A percentile compares a stretch with the other conserved stretches of the same genome.
Conservation (phyloP, 1,284 basidiomycete genomes). For the Moesziomyces globuligerus region DNA sequence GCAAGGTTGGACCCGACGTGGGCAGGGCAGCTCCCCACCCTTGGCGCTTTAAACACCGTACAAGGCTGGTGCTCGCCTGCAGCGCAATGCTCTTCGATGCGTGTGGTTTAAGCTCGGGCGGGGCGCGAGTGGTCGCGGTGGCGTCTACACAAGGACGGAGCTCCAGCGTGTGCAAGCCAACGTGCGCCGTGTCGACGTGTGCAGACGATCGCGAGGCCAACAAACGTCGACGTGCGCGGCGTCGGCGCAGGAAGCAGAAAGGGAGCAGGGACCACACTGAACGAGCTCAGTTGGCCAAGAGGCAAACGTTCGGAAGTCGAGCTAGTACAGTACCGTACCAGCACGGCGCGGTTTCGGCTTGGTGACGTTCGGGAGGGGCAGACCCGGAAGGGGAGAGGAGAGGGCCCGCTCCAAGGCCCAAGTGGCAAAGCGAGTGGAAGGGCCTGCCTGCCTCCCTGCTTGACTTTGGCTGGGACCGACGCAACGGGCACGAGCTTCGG, state of each 20-base stretch:
- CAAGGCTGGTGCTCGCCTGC: background rate
- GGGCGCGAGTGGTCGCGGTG: no score
- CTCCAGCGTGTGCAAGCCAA: no score
- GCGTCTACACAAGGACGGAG: no score
- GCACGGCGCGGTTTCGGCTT: background rate
- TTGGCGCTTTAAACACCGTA: background rate
- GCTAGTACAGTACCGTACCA: background rate
- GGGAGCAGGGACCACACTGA: no score
- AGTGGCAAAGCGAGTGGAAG: no score
- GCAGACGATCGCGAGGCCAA: background rate
- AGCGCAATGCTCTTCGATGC: background rate
- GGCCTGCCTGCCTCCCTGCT: no score
- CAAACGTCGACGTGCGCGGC: background rate
- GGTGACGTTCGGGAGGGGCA: background rate
- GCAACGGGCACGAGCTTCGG: no score
- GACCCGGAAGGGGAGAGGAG: background rate
- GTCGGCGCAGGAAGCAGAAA: background rate
- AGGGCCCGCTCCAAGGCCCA: no score
- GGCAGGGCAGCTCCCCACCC: background rate
- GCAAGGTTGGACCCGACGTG: background rate
- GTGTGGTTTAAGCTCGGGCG: no score
- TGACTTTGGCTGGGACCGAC: no score
- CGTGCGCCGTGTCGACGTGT: background rate
- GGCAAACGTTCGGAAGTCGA: background rate
- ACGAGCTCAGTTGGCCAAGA: background rate